These are phyloP conservation scores for Aegilops longissima DNA, from an alignment of 176 grass and related monocot genomes.

Conservation along the genomic window DNA sequence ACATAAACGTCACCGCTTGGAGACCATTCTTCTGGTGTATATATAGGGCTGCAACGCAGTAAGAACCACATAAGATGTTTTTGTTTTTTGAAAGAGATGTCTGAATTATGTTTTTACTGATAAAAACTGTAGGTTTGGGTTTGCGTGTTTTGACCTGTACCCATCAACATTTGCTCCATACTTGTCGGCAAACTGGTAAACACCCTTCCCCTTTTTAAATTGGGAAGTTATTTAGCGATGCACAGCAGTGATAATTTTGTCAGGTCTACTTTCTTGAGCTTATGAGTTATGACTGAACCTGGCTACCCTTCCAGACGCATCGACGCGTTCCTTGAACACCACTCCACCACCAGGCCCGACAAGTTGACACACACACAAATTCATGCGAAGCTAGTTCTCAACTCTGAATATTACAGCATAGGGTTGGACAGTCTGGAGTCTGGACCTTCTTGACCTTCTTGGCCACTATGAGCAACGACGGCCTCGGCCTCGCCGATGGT, in stretches of 20 bases:
- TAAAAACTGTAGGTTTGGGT: too few species aligned
- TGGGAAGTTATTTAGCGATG: not conserved
- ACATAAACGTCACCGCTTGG: slow-evolving; percentile 64
- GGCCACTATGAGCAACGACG: slow-evolving; percentile 23
- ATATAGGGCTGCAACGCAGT: slow-evolving; percentile 66
- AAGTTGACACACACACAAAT: slow-evolving; percentile 7
- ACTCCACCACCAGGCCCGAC: slow-evolving; percentile 51
- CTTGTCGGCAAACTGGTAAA: slow-evolving; percentile 73
- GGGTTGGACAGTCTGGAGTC: slow-evolving; percentile 49
- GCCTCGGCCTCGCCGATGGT: not conserved
- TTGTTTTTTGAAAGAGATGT: too few species aligned
- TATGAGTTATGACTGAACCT: slow-evolving; percentile 36
- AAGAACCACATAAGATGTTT: too few species aligned
- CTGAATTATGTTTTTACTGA: too few species aligned
- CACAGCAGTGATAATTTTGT: not conserved
- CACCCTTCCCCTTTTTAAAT: slow-evolving; percentile 57
- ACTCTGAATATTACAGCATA: not conserved
- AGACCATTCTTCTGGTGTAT: slow-evolving; percentile 68
- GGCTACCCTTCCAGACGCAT: slow-evolving; percentile 61
- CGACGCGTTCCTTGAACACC: slow-evolving; percentile 40
- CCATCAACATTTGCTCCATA: slow-evolving; percentile 92
- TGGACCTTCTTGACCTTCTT: slow-evolving; percentile 61
- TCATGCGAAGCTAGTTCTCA: slow-evolving; percentile 12
- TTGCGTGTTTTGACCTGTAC: slow-evolving; percentile 26
- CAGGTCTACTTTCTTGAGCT: not conserved